Evolutionary conservation across 73 alveolate species (phyloP), one percentile per base, ranked within the genome.

Genomic region (Paramecium pentaurelia): DNA sequence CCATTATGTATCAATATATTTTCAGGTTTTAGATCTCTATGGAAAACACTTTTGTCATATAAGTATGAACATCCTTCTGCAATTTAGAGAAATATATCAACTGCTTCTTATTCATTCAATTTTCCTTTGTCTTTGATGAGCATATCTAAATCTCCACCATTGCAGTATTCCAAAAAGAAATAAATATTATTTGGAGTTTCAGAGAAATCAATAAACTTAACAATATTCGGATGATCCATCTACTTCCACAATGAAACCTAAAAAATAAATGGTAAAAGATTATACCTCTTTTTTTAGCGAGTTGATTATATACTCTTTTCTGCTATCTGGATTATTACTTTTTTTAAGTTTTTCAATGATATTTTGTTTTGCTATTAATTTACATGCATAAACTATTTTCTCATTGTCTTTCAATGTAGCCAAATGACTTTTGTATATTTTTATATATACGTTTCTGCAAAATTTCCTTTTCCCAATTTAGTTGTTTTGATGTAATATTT

Each of bases 151-250:
- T 68, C 91, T 16, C 94, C 94, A 10, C 94, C 94, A 89, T 89
- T 89, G 68, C 94, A 89, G 59, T 89, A 89, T 64, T 89, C 94
- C n/a, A 89, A 64, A 64, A 89, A 89, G 68, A 89, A 89, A 34
- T 89, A 89, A 47, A 89, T 89, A 58, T 89, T 89, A 51, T 89
- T 89, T 47, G 94, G 94, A 1, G 94, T 89, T 73, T 89, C 94
- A 40, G 94, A 89, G 84, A 89, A 89, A 89, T 89, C 94, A 45
- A 89, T 89, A 68, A 89, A 89, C 51, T 89, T 89, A 71, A 89
- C 94, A 83, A 89, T 89, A 73, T 89, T 89, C 4, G 91, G 90
- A 71, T 89, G 94, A 51, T 89, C 94, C 84, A 89, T 45, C 40
- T 89, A 77, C 84, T 89, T 89, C 94, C 94, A 89, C 44, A 89